A percentile compares a stretch with the other conserved stretches of the same genome.
These are phyloP conservation scores for Exutisphaerella laricina DNA, from an alignment of 2,329 filamentous ascomycete genomes.

Conservation along the genomic window DNA sequence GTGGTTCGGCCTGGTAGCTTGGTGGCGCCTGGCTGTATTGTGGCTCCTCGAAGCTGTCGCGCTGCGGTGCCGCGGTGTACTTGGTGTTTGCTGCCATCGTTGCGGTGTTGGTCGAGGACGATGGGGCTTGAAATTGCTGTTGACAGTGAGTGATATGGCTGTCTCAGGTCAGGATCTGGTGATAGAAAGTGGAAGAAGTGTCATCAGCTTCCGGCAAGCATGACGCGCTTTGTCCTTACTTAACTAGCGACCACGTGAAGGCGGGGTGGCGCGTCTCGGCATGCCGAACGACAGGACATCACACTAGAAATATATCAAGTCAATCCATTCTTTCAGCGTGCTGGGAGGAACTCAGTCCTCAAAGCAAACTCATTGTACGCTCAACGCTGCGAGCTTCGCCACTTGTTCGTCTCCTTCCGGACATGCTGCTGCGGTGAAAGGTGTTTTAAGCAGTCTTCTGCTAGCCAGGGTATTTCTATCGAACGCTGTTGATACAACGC, in stretches of 20 bases:
- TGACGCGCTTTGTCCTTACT: not conserved
- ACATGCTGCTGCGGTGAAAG: not conserved
- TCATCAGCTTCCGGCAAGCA: slow-evolving; percentile 1
- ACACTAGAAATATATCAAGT: not conserved
- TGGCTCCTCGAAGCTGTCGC: slow-evolving; percentile 74
- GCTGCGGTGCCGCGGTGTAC: slow-evolving; percentile 76
- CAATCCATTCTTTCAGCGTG: no score
- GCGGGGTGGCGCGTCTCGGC: not conserved
- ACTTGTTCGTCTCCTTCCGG: not conserved
- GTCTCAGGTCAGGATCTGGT: slow-evolving; percentile 6
- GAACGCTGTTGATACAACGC: not conserved
- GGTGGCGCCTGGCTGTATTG: slow-evolving; percentile 73
- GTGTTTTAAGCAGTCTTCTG: not conserved
- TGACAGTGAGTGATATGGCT: not conserved
- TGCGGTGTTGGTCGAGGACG: not conserved
- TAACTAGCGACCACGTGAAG: slow-evolving; percentile 1
- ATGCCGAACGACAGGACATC: not conserved
- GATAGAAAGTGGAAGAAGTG: slow-evolving; percentile 9
- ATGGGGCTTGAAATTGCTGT: not conserved
- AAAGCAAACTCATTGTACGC: not conserved
- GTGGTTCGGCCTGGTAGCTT: slow-evolving; percentile 64
- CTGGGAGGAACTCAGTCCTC: no score
- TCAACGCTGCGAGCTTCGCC: not conserved
- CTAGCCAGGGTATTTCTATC: not conserved
- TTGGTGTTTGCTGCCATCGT: slow-evolving; percentile 72